Base-by-base conservation (phyloP, 176 grass and related monocot genomes). In the Areca catechu region DNA sequence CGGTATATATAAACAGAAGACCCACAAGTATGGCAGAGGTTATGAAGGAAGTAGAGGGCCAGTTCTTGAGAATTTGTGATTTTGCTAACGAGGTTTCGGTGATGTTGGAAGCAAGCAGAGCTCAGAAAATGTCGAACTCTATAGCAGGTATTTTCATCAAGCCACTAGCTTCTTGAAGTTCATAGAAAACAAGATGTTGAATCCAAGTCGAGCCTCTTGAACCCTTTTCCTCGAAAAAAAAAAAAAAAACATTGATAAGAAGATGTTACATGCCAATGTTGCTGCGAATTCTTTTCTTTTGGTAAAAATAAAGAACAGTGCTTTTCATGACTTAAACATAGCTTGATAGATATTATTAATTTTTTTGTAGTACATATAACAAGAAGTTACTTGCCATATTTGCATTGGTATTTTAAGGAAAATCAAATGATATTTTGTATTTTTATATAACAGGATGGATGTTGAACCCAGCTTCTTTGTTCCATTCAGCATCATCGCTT, bases 401-500 rank as follows among this genome's bases (percentile, higher is more conserved):
- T 20, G n/a, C 52, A 21, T 54, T 54, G 4, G 9, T 58, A 58
- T 24, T 6, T 28, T 24, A 15, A 37, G 9, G 34, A 37, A 37
- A 37, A 37, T 12, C 34, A 10, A 37, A 37, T 37, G 1, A 37
- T 37, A 2, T 37, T 62, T 49, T 63, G 43, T 16, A 4, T 50
- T 51, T 10, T 64, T 22, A 4, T 17, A 20, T 24, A 27, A 61
- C 64, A 89, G 88, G 64, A 22, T 89, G 79, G 74, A 92, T 85
- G 67, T 67, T 92, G 71, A 98, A 92, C 55, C 93, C 93, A 53
- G 76, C 79, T 22, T 69, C 83, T 51, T 64, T 98, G 65, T 62
- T 98, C 65, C 88, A 81, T 0, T 88, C 93, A 7, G 61, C 83
- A 14, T 92, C 87, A 54, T 90, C 77, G 0, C 91, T 80, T 54